Evolutionary conservation across 1,284 basidiomycete genomes (phyloP).

Genomic region (Pseudozyma thailandica): DNA sequence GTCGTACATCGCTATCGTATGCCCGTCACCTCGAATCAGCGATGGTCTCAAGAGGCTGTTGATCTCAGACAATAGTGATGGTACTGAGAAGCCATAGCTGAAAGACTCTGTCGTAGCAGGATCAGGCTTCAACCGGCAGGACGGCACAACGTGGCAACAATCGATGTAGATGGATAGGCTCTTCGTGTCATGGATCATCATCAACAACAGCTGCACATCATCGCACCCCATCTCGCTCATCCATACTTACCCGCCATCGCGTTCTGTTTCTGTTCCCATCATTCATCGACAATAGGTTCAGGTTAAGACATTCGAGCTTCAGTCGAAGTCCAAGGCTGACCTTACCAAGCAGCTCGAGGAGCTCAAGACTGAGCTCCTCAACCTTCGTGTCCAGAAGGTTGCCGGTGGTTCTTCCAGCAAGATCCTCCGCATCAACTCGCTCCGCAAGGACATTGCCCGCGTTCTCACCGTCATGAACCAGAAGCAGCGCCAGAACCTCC

Average conservation of each 20-base stretch:
- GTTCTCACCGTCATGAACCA: slow-evolving; percentile 99
- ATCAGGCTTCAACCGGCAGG: no score
- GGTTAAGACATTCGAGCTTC: slow-evolving; percentile 98
- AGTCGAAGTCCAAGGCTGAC: slow-evolving; percentile 99
- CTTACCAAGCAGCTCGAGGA: slow-evolving; percentile 93
- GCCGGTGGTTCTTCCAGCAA: slow-evolving; percentile 95
- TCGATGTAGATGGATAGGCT: no score
- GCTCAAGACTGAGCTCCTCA: slow-evolving; percentile 93
- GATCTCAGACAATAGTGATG: no score
- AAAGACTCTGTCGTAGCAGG: no score
- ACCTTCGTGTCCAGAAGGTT: slow-evolving; percentile 95
- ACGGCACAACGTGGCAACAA: no score
- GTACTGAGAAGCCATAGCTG: no score
- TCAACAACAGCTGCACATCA: no score
- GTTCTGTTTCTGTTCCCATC: background rate
- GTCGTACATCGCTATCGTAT: no score
- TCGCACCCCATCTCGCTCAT: background rate
- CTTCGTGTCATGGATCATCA: no score
- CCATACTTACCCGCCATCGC: background rate
- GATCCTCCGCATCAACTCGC: slow-evolving; percentile 82
- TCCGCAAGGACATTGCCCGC: slow-evolving; percentile 98
- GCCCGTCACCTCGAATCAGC: no score
- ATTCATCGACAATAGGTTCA: slow-evolving; percentile 53
- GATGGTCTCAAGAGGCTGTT: no score
- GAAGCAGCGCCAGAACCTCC: slow-evolving; percentile 95